A percentile compares a stretch with the other conserved stretches of the same genome.
Conservation (phyloP, 768 basidiomycete genomes). For the Kwoniella botswanensis region DNA sequence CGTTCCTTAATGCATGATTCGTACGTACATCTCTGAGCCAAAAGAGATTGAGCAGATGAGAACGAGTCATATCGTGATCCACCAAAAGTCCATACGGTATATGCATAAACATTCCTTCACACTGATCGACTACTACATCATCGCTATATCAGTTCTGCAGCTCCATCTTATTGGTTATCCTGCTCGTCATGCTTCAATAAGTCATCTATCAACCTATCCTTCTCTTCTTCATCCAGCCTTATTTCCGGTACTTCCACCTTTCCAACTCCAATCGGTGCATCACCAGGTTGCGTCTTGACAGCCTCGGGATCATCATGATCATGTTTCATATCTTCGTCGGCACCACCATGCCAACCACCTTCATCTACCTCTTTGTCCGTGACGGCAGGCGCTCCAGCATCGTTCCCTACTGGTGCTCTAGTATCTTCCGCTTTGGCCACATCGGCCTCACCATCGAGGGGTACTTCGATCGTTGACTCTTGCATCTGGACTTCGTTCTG, state of each 20-base stretch:
- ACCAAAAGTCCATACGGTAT: not conserved
- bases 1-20: too few relatives aligned
- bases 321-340: slow-evolving; percentile 45
- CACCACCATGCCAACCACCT: slow-evolving; percentile 58
- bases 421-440: slow-evolving; percentile 42
- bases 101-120: not conserved
- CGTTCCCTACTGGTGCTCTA: slow-evolving; percentile 53
- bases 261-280: slow-evolving; percentile 27
- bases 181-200: slow-evolving; percentile 43
- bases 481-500: slow-evolving; percentile 51
- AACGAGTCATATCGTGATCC: too few relatives aligned
- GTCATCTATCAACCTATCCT: slow-evolving; percentile 38
- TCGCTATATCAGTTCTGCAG: not conserved
- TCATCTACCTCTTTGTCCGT: slow-evolving; percentile 48
- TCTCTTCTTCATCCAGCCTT: slow-evolving; percentile 40
- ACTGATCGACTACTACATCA: not conserved
- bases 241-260: slow-evolving; percentile 40
- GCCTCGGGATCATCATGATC: slow-evolving; percentile 12
- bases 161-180: not conserved
- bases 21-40: too few relatives aligned
- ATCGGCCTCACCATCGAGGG: slow-evolving; percentile 4
- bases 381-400: slow-evolving; percentile 55
- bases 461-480: slow-evolving; percentile 39
- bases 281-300: slow-evolving; percentile 13
- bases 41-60: too few relatives aligned